phyloP scores from a whole-genome alignment of 805 yeast species.

The Alloascoidea hylecoeti region DNA sequence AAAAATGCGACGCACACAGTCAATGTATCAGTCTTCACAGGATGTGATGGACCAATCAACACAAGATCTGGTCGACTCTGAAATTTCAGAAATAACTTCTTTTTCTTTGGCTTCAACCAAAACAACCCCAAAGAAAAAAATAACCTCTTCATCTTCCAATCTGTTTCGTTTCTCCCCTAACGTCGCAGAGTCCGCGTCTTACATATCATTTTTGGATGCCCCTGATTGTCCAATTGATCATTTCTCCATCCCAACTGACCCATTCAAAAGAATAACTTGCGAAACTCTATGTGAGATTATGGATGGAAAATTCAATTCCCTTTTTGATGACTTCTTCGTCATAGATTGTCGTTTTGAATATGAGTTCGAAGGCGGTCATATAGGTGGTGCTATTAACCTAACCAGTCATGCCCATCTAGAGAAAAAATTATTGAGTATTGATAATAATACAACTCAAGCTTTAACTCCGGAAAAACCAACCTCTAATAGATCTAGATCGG shows the following conservation, averaged over 20 bases:
- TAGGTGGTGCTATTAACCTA: conserved; percentile 67
- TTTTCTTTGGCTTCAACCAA: too few relatives aligned
- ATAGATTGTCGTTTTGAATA: conserved; percentile 89
- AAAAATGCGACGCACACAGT: too few relatives aligned
- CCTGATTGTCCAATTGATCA: conserved; percentile 21
- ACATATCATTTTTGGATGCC: conserved; percentile 8
- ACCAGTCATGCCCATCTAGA: conserved; percentile 61
- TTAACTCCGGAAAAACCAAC: not conserved
- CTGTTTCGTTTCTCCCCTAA: too few relatives aligned
- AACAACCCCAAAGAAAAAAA: too few relatives aligned
- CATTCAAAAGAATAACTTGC: conserved; percentile 56
- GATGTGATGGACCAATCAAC: too few relatives aligned
- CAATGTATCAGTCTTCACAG: too few relatives aligned
- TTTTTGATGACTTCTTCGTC: conserved; percentile 42
- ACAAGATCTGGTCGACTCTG: too few relatives aligned
- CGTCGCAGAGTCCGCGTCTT: too few relatives aligned
- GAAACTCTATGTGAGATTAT: conserved; percentile 42
- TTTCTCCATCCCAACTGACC: conserved; percentile 34
- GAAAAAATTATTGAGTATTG: conserved; percentile 28
- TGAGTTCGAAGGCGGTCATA: conserved; percentile 90
- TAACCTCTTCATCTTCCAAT: too few relatives aligned
- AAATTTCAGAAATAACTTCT: too few relatives aligned
- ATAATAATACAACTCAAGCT: conserved; percentile 6
- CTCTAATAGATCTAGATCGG: too few relatives aligned
- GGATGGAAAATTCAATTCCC: conserved; percentile 34